Conservation (phyloP, 441 rosid species). For the Populus tomentosa region DNA sequence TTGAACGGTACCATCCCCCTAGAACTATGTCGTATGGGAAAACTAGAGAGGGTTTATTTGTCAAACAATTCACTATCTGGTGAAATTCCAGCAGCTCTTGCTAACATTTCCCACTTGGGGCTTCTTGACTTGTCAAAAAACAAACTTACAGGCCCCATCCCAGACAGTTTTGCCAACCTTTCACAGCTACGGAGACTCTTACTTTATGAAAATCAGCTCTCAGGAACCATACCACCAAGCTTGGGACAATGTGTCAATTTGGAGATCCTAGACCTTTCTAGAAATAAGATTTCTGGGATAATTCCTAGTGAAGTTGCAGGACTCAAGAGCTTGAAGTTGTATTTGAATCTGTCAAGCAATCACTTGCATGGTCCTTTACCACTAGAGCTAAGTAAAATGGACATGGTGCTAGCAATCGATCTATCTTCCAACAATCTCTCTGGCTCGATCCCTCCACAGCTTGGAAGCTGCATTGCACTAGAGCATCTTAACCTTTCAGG, state of each 20-base stretch:
- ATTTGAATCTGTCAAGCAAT: conserved; percentile 31
- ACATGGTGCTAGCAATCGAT: conserved; percentile 29
- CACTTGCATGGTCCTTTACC: conserved; percentile 24
- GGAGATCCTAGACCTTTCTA: conserved; percentile 80
- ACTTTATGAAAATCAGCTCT: conserved; percentile 52
- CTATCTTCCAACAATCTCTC: conserved; percentile 31
- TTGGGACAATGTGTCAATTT: conserved; percentile 64
- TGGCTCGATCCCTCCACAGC: conserved; percentile 21
- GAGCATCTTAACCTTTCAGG: conserved; percentile 30
- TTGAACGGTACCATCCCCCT: conserved; percentile 65
- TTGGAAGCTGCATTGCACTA: conserved; percentile 32
- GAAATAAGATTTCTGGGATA: conserved; percentile 24
- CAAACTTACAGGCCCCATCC: conserved; percentile 70
- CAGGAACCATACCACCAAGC: conserved; percentile 66
- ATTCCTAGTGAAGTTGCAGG: conserved; percentile 30
- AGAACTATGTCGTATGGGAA: conserved; percentile 53
- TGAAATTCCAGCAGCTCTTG: conserved; percentile 66
- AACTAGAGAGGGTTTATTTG: conserved; percentile 69
- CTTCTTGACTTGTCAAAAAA: conserved; percentile 74
- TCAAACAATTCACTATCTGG: conserved; percentile 66
- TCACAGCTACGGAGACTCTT: conserved; percentile 63
- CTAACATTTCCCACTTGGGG: conserved; percentile 60
- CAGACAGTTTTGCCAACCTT: conserved; percentile 69
- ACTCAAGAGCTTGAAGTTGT: conserved; percentile 28
- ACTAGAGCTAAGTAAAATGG: conserved; percentile 23